Conservation (phyloP, 2,329 filamentous ascomycete genomes). For the Ascochyta lentis region DNA sequence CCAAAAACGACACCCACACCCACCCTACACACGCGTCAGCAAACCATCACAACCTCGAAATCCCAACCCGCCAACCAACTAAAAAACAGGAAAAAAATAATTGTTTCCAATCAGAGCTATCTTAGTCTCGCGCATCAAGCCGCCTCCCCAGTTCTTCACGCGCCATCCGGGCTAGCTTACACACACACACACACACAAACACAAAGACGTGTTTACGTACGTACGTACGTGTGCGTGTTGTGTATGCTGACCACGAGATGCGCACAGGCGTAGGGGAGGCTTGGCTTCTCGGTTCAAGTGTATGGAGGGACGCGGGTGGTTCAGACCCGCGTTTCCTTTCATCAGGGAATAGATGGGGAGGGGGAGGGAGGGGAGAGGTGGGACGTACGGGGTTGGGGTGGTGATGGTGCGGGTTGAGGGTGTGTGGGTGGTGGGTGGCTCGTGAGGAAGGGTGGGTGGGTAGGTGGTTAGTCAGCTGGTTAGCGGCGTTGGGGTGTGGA, state of each 20-base stretch:
- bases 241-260: slow-evolving; percentile 10
- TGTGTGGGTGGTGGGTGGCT: neutral
- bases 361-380: too few species aligned
- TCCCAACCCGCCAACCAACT: neutral
- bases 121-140: slow-evolving; percentile 19
- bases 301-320: slow-evolving; percentile 16
- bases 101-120: slow-evolving; percentile 19
- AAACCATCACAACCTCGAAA: too few species aligned
- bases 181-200: too few species aligned
- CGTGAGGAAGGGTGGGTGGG: neutral
- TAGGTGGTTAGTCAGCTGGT: neutral
- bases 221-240: too few species aligned
- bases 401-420: neutral
- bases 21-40: too few species aligned
- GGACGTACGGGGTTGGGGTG: neutral
- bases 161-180: slow-evolving; percentile 7
- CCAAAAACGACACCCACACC: too few species aligned
- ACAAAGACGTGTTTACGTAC: too few species aligned
- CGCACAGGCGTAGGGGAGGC: neutral
- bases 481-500: neutral
- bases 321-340: slow-evolving; percentile 19
- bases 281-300: slow-evolving; percentile 16
- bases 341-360: slow-evolving; percentile 1
- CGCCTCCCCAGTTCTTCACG: slow-evolving; percentile 3
- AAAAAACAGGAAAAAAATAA: neutral